These are phyloP conservation scores for Suillus subalutaceus DNA, from an alignment of 768 basidiomycete species.

Conservation along the genomic window DNA sequence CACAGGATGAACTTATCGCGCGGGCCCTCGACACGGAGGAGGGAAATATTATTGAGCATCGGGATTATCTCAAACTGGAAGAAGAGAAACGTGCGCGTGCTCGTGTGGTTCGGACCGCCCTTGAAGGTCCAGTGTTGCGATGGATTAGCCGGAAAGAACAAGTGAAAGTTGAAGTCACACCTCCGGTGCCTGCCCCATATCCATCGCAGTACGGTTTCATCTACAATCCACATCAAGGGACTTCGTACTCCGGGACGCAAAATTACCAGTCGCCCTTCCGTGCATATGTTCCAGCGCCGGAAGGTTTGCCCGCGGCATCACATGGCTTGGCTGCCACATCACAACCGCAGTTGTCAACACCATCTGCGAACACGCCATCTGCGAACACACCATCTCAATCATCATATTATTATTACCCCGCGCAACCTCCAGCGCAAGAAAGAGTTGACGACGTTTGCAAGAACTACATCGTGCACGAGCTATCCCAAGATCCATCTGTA, in stretches of 20 bases:
- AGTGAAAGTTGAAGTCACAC: constrained; percentile 42
- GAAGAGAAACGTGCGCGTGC: constrained; percentile 78
- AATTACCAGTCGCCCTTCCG: constrained; percentile 27
- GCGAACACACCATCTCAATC: constrained; percentile 6
- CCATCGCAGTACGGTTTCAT: constrained; percentile 25
- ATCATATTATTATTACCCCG: constrained; percentile 5
- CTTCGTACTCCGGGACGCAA: constrained; percentile 19
- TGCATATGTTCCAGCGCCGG: constrained; percentile 20
- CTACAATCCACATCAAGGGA: constrained; percentile 20
- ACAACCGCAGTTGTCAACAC: neutral
- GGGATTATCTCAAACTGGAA: constrained; percentile 77
- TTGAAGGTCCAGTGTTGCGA: constrained; percentile 69
- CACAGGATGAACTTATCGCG: constrained; percentile 84
- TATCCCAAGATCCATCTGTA: constrained; percentile 45
- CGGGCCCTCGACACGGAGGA: constrained; percentile 87
- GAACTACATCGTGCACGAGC: constrained; percentile 75
- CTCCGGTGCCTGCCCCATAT: constrained; percentile 27
- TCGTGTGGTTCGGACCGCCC: constrained; percentile 58
- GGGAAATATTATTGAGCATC: constrained; percentile 77
- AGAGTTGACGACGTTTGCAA: constrained; percentile 57
- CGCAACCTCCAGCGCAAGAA: constrained; percentile 22
- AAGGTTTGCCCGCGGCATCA: neutral
- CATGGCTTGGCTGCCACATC: neutral
- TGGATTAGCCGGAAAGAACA: constrained; percentile 73
- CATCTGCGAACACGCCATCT: constrained; percentile 10